Base-by-base conservation (phyloP, 2,329 filamentous ascomycete species). In the Colletotrichum gloeosporioides region DNA sequence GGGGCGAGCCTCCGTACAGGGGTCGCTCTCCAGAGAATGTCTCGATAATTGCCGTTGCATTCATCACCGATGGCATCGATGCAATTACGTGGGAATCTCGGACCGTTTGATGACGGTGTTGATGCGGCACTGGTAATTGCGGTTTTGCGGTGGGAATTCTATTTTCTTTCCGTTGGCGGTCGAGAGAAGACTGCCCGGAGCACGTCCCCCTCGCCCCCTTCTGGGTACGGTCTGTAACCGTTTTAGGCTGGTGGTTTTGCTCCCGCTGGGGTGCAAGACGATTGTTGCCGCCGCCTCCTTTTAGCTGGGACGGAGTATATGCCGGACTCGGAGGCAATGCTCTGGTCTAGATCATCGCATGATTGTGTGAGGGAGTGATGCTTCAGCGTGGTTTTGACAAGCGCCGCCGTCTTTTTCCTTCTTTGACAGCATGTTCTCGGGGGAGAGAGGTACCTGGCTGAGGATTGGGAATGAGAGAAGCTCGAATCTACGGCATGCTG, bases 261-360 rank as follows among this genome's bases (percentile, higher is more conserved):
- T n/a, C 39, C 39, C 39, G 39, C 39, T 49, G 39, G 39, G 57
- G 57, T 31, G 57, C 15, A 62, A 63, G 27, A 22, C 59, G 59
- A 22, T 22, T 6, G 13, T 31, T 36, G 25, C 15, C 13, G 15
- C 53, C 13, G 10, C 10, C 71, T 61, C 72, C 59, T 75, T 59
- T 72, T 66, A 75, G 39, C 18, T 62, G 62, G 27, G 25, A 36
- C 69, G 72, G 72, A 71, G 32, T 75, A 75, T 66, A 66, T 64
- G 61, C 36, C 65, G 57, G 65, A 36, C 39, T 49, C 53, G 66
- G 53, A 34, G 44, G 13, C 4, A 6, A 13, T 13, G 5, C 7
- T 36, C 9, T 16, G 15, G 16, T 18, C 22, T 55, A 7, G 67
- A 49, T 71, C 44, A 63, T 57, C 13, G 34, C 16, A 29, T 25